A percentile compares a stretch with the other conserved stretches of the same genome.
Evolutionary conservation across 805 yeast species (phyloP).

Genomic region (Komagataella pastoris): DNA sequence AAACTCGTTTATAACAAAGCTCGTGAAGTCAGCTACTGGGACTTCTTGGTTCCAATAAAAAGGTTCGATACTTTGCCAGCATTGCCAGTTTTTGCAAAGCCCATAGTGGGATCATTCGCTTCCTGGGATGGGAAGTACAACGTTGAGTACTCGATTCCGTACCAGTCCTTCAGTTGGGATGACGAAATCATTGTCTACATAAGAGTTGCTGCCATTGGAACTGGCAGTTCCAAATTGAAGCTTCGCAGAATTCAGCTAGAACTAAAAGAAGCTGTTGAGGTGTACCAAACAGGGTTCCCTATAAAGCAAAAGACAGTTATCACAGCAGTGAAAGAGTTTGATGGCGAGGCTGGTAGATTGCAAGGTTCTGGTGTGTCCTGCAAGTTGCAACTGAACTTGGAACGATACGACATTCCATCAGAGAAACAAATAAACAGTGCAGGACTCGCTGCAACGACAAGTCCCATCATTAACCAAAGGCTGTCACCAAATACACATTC

Average conservation of each 20-base stretch:
- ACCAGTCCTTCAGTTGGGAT: not conserved
- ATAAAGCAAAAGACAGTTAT: not conserved
- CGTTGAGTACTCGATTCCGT: conserved; percentile 1
- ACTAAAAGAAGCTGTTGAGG: not conserved
- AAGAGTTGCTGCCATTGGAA: not conserved
- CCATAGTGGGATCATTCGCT: not conserved
- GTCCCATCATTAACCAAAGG: not conserved
- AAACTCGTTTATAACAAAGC: not conserved
- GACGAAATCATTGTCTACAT: not conserved
- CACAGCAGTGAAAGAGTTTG: not conserved
- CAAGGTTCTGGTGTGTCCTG: not conserved
- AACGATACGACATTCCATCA: not conserved
- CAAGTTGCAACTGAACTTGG: not conserved
- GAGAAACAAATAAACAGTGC: not conserved
- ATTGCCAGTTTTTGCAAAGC: not conserved
- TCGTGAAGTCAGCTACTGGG: not conserved
- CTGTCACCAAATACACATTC: not conserved
- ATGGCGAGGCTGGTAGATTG: not conserved
- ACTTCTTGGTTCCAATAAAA: not conserved
- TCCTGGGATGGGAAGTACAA: not conserved
- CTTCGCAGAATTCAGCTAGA: not conserved
- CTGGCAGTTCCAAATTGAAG: not conserved
- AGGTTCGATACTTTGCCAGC: conserved; percentile 2
- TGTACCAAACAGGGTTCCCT: not conserved
- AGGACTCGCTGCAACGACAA: not conserved